phyloP scores from a whole-genome alignment of 2,329 filamentous ascomycete species.

The Aspergillus carbonarius region DNA sequence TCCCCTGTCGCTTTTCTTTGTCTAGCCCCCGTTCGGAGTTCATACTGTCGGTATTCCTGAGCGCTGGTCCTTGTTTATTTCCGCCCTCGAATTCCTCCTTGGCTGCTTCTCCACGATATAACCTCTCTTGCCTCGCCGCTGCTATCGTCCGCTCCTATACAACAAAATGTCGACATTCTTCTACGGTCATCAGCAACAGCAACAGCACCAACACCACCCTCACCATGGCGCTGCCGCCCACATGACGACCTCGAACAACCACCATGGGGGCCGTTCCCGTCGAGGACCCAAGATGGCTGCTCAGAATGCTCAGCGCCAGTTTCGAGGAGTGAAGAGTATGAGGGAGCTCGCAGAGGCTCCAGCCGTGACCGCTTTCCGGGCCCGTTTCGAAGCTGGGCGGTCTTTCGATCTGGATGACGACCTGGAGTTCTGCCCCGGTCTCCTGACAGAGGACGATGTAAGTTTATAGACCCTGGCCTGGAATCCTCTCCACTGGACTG shows the following conservation, averaged over 20 bases:
- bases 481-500: neutral
- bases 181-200: constrained; percentile 48
- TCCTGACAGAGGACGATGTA: constrained; percentile 93
- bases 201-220: constrained; percentile 46
- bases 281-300: constrained; percentile 77
- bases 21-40: constrained; percentile 5
- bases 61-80: constrained; percentile 26
- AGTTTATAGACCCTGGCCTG: constrained; percentile 24
- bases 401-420: constrained; percentile 97
- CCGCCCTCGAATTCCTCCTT: constrained; percentile 23
- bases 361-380: constrained; percentile 74
- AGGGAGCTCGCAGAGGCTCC: constrained; percentile 82
- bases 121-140: constrained; percentile 11
- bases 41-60: constrained; percentile 15
- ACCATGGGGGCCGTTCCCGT: constrained; percentile 82
- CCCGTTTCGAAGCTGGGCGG: constrained; percentile 83
- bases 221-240: constrained; percentile 54
- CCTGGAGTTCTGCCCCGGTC: constrained; percentile 88
- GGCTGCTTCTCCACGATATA: constrained; percentile 18
- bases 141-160: constrained; percentile 17
- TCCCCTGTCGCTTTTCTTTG: constrained; percentile 20
- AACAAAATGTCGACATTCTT: constrained; percentile 49
- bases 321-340: constrained; percentile 78
- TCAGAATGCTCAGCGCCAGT: constrained; percentile 83
- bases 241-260: constrained; percentile 63